Evolutionary conservation across 2,329 filamentous ascomycete species (phyloP).

Genomic region (Arthrocladium fulminans): DNA sequence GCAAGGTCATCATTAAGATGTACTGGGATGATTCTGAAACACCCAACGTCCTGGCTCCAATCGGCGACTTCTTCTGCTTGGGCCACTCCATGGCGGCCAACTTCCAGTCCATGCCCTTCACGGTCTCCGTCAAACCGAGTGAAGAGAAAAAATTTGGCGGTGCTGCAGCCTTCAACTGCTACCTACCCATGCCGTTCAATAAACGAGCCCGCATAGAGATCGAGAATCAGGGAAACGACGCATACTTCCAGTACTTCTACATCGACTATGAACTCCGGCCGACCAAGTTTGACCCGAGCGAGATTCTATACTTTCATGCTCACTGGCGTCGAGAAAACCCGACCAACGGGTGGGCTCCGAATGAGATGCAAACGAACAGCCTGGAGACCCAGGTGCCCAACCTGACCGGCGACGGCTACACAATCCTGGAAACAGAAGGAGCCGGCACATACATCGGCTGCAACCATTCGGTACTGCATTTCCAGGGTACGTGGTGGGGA

Average conservation of each 20-base stretch:
- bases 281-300: conserved; percentile 20
- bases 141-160: conserved; percentile 31
- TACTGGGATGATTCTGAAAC: conserved; percentile 30
- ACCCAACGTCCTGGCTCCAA: conserved; percentile 26
- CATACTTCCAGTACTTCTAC: conserved; percentile 31
- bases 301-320: conserved; percentile 29
- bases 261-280: conserved; percentile 29
- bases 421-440: conserved; percentile 27
- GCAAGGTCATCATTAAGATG: conserved; percentile 30
- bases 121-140: conserved; percentile 27
- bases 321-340: conserved; percentile 29
- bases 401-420: conserved; percentile 26
- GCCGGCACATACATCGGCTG: conserved; percentile 28
- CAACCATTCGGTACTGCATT: conserved; percentile 28
- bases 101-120: conserved; percentile 30
- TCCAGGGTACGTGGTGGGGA: conserved; percentile 31
- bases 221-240: conserved; percentile 28
- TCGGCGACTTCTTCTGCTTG: conserved; percentile 27
- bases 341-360: conserved; percentile 25
- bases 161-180: conserved; percentile 29
- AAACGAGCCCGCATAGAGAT: conserved; percentile 30
- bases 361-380: conserved; percentile 25
- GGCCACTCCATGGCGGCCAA: conserved; percentile 27
- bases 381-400: conserved; percentile 24
- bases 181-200: conserved; percentile 30